phyloP scores from a whole-genome alignment of 768 basidiomycete species.

The Suillus placidus region DNA sequence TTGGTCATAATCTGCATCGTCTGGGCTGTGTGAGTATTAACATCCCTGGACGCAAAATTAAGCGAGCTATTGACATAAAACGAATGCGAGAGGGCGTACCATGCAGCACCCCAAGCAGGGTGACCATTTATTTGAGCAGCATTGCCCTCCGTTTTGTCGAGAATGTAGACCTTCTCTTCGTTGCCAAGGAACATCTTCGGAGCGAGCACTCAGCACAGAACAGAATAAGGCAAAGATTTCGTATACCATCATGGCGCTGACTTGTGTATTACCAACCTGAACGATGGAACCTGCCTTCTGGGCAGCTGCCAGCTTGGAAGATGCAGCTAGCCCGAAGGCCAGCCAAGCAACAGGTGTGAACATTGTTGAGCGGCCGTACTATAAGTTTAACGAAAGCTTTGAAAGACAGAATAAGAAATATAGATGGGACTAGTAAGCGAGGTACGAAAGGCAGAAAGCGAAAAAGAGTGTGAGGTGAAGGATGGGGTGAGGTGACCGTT shows the following conservation, averaged over 20 bases:
- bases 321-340: slow-evolving; percentile 46
- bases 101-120: slow-evolving; percentile 75
- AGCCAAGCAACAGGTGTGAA: slow-evolving; percentile 41
- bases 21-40: slow-evolving; percentile 55
- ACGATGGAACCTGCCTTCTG: slow-evolving; percentile 23
- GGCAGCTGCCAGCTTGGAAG: slow-evolving; percentile 23
- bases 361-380: slow-evolving; percentile 24
- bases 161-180: slow-evolving; percentile 78
- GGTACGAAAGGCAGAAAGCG: neutral
- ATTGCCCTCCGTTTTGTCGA: slow-evolving; percentile 91
- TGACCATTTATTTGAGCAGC: slow-evolving; percentile 64
- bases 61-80: slow-evolving; percentile 16
- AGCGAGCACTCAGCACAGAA: neutral
- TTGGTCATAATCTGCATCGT: slow-evolving; percentile 77
- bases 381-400: neutral
- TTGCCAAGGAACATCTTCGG: slow-evolving; percentile 72
- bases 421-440: too few relatives aligned
- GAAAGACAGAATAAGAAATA: neutral
- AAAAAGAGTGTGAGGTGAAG: slow-evolving; percentile 3
- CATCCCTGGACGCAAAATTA: slow-evolving; percentile 52
- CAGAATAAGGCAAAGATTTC: slow-evolving; percentile 16
- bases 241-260: slow-evolving; percentile 61
- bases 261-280: slow-evolving; percentile 38
- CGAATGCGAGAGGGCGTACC: slow-evolving; percentile 38
- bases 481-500: neutral